These are phyloP conservation scores for Aureobasidium sp. DNA, from an alignment of 2,329 filamentous ascomycete species.

Conservation along the genomic window DNA sequence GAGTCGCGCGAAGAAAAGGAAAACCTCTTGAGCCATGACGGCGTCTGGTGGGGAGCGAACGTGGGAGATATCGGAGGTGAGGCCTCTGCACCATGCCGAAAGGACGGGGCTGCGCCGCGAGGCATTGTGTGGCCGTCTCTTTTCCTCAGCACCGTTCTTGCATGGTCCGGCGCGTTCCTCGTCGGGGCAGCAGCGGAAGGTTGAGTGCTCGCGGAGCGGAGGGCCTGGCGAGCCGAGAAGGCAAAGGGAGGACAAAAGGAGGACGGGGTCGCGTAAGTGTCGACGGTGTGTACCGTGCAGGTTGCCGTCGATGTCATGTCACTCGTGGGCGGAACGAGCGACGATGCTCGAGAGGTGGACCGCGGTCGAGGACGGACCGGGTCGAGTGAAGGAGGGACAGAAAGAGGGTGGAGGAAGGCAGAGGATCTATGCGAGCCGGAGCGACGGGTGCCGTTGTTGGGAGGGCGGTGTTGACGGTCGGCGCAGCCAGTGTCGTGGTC, in stretches of 20 bases:
- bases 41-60: slow-evolving; percentile 6
- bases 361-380: neutral
- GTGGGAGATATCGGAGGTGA: slow-evolving; percentile 11
- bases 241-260: slow-evolving; percentile 14
- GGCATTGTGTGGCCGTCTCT: slow-evolving; percentile 11
- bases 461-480: neutral
- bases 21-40: slow-evolving; percentile 9
- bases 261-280: slow-evolving; percentile 14
- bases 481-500: slow-evolving; percentile 25
- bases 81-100: neutral
- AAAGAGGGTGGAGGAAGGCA: neutral
- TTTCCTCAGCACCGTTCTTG: slow-evolving; percentile 13
- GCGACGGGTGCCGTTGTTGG: neutral
- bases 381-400: neutral
- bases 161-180: slow-evolving; percentile 14
- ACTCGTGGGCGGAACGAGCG: slow-evolving; percentile 4
- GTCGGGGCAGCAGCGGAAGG: neutral
- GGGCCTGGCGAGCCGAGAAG: slow-evolving; percentile 13
- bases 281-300: slow-evolving; percentile 16
- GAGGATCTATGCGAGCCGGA: slow-evolving; percentile 2
- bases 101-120: neutral
- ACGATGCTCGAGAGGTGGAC: neutral
- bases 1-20: slow-evolving; percentile 23
- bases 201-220: slow-evolving; percentile 12
- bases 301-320: slow-evolving; percentile 17